Evolutionary conservation across 2,329 filamentous ascomycete species (phyloP).

Genomic region (Penicillium sp.): DNA sequence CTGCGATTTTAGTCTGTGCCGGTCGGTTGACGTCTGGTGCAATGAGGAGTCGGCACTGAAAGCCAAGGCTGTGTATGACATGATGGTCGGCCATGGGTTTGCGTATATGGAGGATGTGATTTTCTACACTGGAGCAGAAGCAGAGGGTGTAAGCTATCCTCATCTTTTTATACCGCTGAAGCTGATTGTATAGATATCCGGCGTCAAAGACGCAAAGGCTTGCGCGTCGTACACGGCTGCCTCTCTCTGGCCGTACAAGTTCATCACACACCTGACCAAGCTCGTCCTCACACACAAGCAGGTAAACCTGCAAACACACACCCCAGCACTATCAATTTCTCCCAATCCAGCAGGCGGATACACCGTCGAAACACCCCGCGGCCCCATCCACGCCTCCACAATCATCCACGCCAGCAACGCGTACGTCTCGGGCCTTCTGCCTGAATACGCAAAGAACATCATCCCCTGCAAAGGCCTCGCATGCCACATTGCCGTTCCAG

Average conservation of each 20-base stretch:
- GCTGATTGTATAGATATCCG: constrained; percentile 23
- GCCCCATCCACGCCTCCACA: constrained; percentile 58
- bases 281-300: constrained; percentile 45
- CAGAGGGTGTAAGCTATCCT: constrained; percentile 20
- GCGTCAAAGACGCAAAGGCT: constrained; percentile 34
- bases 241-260: constrained; percentile 65
- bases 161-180: too few species aligned
- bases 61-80: constrained; percentile 27
- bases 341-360: constrained; percentile 41
- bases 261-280: constrained; percentile 68
- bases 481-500: constrained; percentile 28
- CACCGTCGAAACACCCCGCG: constrained; percentile 64
- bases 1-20: constrained; percentile 40
- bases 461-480: constrained; percentile 66
- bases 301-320: constrained; percentile 47
- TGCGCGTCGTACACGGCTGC: constrained; percentile 32
- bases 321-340: constrained; percentile 38
- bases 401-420: constrained; percentile 79
- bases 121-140: constrained; percentile 20
- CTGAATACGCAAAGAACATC: constrained; percentile 65
- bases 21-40: constrained; percentile 37
- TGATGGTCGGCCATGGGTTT: constrained; percentile 24
- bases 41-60: constrained; percentile 27
- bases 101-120: constrained; percentile 26
- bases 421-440: constrained; percentile 74